phyloP scores from a whole-genome alignment of 495 filamentous ascomycete species.

The Aspergillus ellipticus region DNA sequence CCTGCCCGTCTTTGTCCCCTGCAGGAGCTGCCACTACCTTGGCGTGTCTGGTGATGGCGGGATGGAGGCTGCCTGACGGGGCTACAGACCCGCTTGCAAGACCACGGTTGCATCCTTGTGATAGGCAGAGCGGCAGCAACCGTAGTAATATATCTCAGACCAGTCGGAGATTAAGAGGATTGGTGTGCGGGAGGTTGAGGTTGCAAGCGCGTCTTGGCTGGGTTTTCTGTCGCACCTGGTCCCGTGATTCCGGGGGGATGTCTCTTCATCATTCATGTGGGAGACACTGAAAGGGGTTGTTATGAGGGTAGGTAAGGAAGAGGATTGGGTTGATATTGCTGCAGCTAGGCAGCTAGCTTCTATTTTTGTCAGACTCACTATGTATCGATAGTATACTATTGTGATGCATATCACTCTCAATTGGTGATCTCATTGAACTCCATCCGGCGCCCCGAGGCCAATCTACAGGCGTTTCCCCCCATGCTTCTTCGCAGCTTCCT shows the following conservation, averaged over 20 bases:
- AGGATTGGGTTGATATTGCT: background rate
- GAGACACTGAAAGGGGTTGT: background rate
- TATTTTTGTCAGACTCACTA: background rate
- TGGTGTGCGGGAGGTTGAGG: background rate
- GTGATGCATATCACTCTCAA: background rate
- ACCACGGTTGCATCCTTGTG: background rate
- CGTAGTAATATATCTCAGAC: background rate
- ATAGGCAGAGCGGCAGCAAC: background rate
- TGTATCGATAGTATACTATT: background rate
- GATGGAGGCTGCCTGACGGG: background rate
- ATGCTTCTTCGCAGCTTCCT: constrained; percentile 55
- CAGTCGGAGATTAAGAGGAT: background rate
- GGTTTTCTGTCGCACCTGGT: background rate
- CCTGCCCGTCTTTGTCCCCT: background rate
- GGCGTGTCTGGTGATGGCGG: background rate
- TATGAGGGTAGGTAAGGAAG: background rate
- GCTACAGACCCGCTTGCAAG: background rate
- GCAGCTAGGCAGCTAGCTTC: background rate
- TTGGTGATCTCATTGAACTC: background rate
- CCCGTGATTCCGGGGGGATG: background rate
- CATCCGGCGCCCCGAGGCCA: background rate
- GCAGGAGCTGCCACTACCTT: background rate
- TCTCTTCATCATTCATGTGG: background rate
- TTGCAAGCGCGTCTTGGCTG: background rate
- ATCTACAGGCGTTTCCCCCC: constrained; percentile 29